A percentile compares a stretch with the other conserved stretches of the same genome.
These are phyloP conservation scores for Colletotrichum cuscutae DNA, from an alignment of 2,329 filamentous ascomycete genomes.

Conservation along the genomic window DNA sequence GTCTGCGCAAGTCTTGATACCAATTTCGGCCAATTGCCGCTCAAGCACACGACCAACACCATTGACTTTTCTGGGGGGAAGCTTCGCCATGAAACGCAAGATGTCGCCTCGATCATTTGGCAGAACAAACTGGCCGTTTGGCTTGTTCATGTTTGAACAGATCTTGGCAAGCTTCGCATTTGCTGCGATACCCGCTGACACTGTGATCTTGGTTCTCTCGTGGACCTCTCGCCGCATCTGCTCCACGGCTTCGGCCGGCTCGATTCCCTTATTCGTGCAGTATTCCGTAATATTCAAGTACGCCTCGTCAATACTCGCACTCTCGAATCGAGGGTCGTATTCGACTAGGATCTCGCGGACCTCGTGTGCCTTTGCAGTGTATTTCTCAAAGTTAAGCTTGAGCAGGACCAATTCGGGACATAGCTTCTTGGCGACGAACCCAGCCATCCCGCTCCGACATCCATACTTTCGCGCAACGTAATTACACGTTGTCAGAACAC, in stretches of 20 bases:
- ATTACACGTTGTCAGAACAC: conserved; percentile 77
- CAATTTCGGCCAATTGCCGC: conserved; percentile 87
- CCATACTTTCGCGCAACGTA: conserved; percentile 92
- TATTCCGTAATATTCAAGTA: conserved; percentile 96
- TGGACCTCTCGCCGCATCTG: conserved; percentile 83
- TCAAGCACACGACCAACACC: conserved; percentile 95
- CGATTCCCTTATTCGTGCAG: conserved; percentile 74
- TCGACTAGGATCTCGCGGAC: conserved; percentile 82
- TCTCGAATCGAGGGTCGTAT: conserved; percentile 94
- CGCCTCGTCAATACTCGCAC: conserved; percentile 94
- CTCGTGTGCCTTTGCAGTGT: conserved; percentile 88
- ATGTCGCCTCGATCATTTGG: conserved; percentile 78
- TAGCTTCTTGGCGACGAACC: conserved; percentile 93
- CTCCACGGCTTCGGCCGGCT: conserved; percentile 77
- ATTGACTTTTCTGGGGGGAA: conserved; percentile 92
- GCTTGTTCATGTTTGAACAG: conserved; percentile 94
- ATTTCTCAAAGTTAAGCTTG: conserved; percentile 90
- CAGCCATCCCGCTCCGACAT: conserved; percentile 93
- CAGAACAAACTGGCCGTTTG: conserved; percentile 88
- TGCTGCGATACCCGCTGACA: conserved; percentile 93
- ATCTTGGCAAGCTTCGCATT: conserved; percentile 97
- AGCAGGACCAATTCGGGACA: conserved; percentile 87
- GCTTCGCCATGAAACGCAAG: conserved; percentile 84
- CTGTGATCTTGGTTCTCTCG: conserved; percentile 81
- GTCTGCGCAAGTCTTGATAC: conserved; percentile 88